These are phyloP conservation scores for Yamadazyma insecticola DNA, from an alignment of 805 yeast genomes.

Conservation along the genomic window DNA sequence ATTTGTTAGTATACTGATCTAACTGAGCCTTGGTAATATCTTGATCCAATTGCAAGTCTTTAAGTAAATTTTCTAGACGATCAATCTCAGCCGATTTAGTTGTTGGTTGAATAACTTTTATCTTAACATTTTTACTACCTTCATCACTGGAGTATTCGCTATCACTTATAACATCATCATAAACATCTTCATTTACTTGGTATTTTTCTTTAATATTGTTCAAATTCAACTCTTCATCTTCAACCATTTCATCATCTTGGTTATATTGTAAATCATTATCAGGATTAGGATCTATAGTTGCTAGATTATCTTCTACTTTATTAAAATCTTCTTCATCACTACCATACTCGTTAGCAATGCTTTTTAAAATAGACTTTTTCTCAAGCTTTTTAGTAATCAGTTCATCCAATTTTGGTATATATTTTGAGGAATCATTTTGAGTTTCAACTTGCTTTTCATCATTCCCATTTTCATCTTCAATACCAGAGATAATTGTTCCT, in stretches of 20 bases:
- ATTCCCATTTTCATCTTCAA: constrained; percentile 32
- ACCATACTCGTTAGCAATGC: constrained; percentile 9
- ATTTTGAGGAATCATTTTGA: constrained; percentile 2
- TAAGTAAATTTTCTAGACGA: constrained; percentile 4
- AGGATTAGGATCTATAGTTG: constrained; percentile 9
- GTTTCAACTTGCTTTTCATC: too few species aligned
- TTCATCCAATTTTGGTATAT: constrained; percentile 10
- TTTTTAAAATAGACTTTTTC: constrained; percentile 3
- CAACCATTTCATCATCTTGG: constrained; percentile 5
- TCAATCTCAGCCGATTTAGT: constrained; percentile 4
- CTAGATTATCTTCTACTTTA: constrained; percentile 4
- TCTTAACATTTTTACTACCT: not conserved
- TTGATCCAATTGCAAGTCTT: constrained; percentile 1
- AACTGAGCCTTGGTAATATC: too few species aligned
- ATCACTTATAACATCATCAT: constrained; percentile 10
- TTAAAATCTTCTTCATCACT: constrained; percentile 8
- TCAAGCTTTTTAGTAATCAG: constrained; percentile 2
- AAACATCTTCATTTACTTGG: constrained; percentile 9
- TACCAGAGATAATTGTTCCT: constrained; percentile 26
- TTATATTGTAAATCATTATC: constrained; percentile 4
- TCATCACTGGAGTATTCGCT: constrained; percentile 8
- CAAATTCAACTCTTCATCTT: not conserved
- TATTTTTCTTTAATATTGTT: too few species aligned
- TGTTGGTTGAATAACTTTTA: constrained; percentile 7
- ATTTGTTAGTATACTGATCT: too few species aligned